Conservation (phyloP, 371 early-diverging fungal genomes). For the Lichtheimia hyalospora region DNA sequence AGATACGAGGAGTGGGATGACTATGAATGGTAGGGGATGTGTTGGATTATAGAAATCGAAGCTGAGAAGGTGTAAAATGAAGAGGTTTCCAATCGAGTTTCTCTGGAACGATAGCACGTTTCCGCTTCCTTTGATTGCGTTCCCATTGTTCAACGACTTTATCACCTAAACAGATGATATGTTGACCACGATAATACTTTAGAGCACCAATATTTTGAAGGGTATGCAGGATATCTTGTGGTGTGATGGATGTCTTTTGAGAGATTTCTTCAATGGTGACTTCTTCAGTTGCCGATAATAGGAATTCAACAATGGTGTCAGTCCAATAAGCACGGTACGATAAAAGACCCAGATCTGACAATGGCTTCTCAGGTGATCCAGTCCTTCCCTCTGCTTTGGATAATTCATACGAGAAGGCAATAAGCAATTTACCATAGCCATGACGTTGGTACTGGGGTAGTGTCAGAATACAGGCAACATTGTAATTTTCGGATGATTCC, state of each 20-base stretch:
- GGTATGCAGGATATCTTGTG: slow-evolving; percentile 95
- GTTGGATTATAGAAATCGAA: slow-evolving; percentile 49
- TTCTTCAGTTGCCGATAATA: slow-evolving; percentile 51
- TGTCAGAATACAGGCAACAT: slow-evolving; percentile 99
- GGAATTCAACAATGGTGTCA: slow-evolving; percentile 72
- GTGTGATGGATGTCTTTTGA: slow-evolving; percentile 84
- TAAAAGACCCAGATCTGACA: slow-evolving; percentile 97
- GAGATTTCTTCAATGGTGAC: slow-evolving; percentile 83
- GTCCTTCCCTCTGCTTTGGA: slow-evolving; percentile 93
- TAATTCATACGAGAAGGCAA: slow-evolving; percentile 97
- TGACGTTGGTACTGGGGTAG: slow-evolving; percentile 98
- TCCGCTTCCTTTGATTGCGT: slow-evolving; percentile 67
- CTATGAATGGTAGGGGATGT: no score
- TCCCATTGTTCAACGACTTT: slow-evolving; percentile 84
- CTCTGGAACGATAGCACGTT: slow-evolving; percentile 75
- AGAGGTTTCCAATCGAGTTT: slow-evolving; percentile 82
- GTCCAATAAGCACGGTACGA: slow-evolving; percentile 98
- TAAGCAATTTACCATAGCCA: slow-evolving; percentile 97
- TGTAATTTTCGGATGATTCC: slow-evolving; percentile 94
- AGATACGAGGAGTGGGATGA: no score
- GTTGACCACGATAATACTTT: slow-evolving; percentile 93
- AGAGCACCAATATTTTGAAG: slow-evolving; percentile 90
- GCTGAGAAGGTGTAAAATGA: slow-evolving; percentile 75
- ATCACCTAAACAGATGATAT: slow-evolving; percentile 89
- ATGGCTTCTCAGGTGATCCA: slow-evolving; percentile 99